Conservation (phyloP, 257 asterid genomes). For the Phtheirospermum japonicum region DNA sequence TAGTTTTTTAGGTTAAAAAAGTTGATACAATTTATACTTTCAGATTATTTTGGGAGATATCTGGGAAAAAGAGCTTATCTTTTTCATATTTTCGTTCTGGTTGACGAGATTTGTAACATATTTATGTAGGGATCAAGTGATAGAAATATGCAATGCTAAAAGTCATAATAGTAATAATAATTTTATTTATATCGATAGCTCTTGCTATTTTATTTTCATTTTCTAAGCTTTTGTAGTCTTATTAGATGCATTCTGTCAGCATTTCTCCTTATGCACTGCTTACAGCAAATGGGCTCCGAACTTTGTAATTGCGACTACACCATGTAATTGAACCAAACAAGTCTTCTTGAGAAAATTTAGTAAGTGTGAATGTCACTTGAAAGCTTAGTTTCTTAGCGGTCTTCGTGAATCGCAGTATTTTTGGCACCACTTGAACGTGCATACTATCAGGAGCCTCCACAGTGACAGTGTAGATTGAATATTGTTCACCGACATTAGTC, state of each 20-base stretch:
- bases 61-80: too few species aligned
- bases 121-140: too few species aligned
- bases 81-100: too few species aligned
- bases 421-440: not conserved
- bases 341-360: not conserved
- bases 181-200: not conserved
- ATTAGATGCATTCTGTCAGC: too few species aligned
- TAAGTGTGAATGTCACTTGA: not conserved
- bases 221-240: too few species aligned
- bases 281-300: constrained; percentile 65
- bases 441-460: not conserved
- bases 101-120: too few species aligned
- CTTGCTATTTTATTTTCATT: not conserved
- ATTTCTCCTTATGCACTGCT: constrained; percentile 23
- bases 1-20: too few species aligned
- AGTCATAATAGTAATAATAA: too few species aligned
- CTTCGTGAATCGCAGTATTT: not conserved
- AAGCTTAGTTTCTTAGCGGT: not conserved
- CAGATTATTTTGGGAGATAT: too few species aligned
- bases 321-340: constrained; percentile 75
- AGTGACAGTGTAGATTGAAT: not conserved
- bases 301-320: constrained; percentile 51
- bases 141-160: too few species aligned
- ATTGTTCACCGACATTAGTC: not conserved
- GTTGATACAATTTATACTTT: too few species aligned